These are phyloP conservation scores for Zoysia pacifica DNA, from an alignment of 176 grass and related monocot genomes.

Conservation along the genomic window DNA sequence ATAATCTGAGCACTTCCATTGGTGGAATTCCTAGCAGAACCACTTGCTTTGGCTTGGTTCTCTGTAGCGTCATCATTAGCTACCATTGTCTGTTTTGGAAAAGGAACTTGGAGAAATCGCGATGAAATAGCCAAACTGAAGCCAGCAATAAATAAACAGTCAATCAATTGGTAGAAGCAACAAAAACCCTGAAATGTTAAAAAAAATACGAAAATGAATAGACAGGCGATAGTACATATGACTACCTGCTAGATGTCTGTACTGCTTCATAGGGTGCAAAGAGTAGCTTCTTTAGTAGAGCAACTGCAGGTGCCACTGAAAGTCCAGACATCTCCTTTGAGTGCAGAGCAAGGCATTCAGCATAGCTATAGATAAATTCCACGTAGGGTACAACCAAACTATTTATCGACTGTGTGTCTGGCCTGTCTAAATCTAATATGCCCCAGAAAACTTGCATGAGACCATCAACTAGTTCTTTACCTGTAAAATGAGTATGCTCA, in stretches of 20 bases:
- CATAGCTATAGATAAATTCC: constrained; percentile 96
- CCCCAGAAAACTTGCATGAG: constrained; percentile 97
- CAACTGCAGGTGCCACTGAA: constrained; percentile 83
- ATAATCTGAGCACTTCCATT: constrained; percentile 72
- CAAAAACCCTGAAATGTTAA: constrained; percentile 18
- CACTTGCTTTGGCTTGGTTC: constrained; percentile 52
- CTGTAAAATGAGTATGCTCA: constrained; percentile 51
- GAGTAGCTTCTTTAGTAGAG: constrained; percentile 84
- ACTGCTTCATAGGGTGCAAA: constrained; percentile 97
- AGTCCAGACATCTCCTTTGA: constrained; percentile 62
- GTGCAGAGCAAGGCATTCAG: constrained; percentile 80
- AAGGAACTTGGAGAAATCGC: constrained; percentile 94
- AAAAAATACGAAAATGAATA: neutral
- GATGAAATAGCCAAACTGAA: constrained; percentile 99
- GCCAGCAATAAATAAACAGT: constrained; percentile 22
- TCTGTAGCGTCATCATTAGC: constrained; percentile 79
- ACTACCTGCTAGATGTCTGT: constrained; percentile 95
- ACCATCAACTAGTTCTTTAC: constrained; percentile 79
- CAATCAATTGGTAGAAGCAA: constrained; percentile 4
- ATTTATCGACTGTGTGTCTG: constrained; percentile 95
- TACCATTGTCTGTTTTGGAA: constrained; percentile 98
- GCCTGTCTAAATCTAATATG: constrained; percentile 88
- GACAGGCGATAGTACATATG: constrained; percentile 32
- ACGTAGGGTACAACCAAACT: constrained; percentile 91
- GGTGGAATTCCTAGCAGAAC: constrained; percentile 55